A percentile compares a stretch with the other conserved stretches of the same genome.
phyloP scores from a whole-genome alignment of 306 rosid genomes.

The Cicer yamashitae region DNA sequence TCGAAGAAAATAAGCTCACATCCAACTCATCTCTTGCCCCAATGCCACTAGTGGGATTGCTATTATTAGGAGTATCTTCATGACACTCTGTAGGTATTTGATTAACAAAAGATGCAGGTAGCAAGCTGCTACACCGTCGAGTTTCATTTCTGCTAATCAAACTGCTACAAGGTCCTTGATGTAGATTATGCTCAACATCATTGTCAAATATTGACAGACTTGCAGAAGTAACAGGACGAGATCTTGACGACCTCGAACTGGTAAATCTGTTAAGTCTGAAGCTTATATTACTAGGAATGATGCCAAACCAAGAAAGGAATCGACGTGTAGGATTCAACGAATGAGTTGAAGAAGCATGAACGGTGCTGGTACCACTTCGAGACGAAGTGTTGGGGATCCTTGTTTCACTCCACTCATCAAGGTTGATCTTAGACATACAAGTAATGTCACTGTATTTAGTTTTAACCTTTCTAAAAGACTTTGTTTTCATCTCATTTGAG shows the following conservation, averaged over 20 bases:
- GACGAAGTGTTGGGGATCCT: constrained; percentile 43
- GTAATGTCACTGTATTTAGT: constrained; percentile 50
- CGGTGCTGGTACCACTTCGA: constrained; percentile 62
- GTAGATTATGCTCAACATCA: constrained; percentile 64
- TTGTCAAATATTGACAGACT: constrained; percentile 58
- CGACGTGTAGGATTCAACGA: constrained; percentile 70
- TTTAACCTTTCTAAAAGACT: constrained; percentile 59
- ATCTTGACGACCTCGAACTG: constrained; percentile 79
- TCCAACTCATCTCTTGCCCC: constrained; percentile 53
- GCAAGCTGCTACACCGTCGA: constrained; percentile 48
- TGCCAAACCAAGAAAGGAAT: constrained; percentile 83
- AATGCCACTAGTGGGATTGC: constrained; percentile 47
- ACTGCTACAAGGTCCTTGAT: constrained; percentile 46
- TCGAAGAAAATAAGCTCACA: constrained; percentile 57
- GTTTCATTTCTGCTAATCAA: constrained; percentile 54
- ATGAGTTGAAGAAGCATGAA: constrained; percentile 54
- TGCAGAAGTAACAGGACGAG: constrained; percentile 70
- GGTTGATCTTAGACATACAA: constrained; percentile 55
- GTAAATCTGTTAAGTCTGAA: constrained; percentile 83
- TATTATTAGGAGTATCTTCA: constrained; percentile 56
- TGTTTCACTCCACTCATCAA: constrained; percentile 60
- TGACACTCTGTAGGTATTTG: constrained; percentile 47
- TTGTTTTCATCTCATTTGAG: constrained; percentile 54
- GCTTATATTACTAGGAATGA: constrained; percentile 75
- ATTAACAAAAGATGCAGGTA: constrained; percentile 50